Conservation (phyloP, 768 basidiomycete genomes). For the Calocera viscosa region DNA sequence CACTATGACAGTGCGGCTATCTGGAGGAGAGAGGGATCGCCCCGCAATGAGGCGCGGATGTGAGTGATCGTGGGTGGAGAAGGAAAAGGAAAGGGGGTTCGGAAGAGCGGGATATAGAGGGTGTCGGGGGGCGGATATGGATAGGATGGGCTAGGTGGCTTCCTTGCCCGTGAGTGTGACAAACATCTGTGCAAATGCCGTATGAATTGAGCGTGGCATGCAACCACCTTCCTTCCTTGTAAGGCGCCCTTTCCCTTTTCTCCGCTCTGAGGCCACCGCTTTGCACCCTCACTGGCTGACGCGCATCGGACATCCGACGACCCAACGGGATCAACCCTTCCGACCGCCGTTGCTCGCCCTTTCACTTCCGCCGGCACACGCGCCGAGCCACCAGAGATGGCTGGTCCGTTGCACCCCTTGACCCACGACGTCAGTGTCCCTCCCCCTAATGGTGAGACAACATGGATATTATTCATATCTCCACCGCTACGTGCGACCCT, state of each 20-base stretch:
- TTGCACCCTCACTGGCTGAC: background rate
- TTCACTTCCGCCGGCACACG: background rate
- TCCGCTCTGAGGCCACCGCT: background rate
- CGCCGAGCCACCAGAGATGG: background rate
- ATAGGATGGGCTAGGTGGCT: background rate
- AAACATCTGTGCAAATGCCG: background rate
- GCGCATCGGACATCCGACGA: slow-evolving; percentile 8
- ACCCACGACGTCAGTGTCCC: background rate
- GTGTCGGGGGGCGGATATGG: background rate
- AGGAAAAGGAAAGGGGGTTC: background rate
- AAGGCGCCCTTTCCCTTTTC: background rate
- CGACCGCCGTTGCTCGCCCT: background rate
- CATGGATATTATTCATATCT: background rate
- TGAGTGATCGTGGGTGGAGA: background rate
- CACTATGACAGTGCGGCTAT: background rate
- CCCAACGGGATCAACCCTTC: background rate
- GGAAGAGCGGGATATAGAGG: background rate
- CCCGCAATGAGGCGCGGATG: background rate
- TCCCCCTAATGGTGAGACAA: background rate
- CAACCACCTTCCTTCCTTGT: background rate
- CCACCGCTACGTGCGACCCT: background rate
- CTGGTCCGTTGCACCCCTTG: background rate
- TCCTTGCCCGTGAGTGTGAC: background rate
- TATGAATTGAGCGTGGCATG: background rate
- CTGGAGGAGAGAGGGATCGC: background rate